Conservation (phyloP, 345 rosid species). For the Euphorbia pulcherrima region DNA sequence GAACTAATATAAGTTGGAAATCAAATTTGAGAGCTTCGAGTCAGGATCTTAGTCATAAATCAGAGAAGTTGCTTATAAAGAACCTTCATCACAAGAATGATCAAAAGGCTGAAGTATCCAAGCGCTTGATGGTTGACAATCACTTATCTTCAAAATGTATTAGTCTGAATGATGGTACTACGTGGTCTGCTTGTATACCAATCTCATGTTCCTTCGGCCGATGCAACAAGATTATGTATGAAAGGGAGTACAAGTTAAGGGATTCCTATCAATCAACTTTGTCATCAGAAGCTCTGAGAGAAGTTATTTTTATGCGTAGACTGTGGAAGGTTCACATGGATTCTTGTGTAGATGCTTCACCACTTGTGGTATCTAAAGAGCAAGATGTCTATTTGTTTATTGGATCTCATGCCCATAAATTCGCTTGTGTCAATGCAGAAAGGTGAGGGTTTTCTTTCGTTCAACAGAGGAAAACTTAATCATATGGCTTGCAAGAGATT, state of each 20-base stretch:
- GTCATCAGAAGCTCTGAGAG: slow-evolving; percentile 39
- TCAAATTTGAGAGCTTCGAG: slow-evolving; percentile 30
- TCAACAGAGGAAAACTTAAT: neutral
- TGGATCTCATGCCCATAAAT: slow-evolving; percentile 84
- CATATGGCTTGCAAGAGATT: neutral
- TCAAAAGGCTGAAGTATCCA: slow-evolving; percentile 27
- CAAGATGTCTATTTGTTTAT: slow-evolving; percentile 62
- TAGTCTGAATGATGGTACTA: slow-evolving; percentile 21
- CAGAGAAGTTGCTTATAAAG: slow-evolving; percentile 23
- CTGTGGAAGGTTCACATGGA: slow-evolving; percentile 85
- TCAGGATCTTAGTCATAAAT: slow-evolving; percentile 21
- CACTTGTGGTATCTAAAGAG: slow-evolving; percentile 56
- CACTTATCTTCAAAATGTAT: slow-evolving; percentile 17
- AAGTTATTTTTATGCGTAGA: slow-evolving; percentile 41
- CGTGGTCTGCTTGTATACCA: slow-evolving; percentile 39
- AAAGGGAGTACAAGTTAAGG: slow-evolving; percentile 20
- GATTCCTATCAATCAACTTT: slow-evolving; percentile 29
- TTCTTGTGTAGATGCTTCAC: slow-evolving; percentile 95
- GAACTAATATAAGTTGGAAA: slow-evolving; percentile 22
- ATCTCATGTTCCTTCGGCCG: slow-evolving; percentile 60
- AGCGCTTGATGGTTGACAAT: slow-evolving; percentile 47
- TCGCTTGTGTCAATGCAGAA: slow-evolving; percentile 60
- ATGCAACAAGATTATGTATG: slow-evolving; percentile 65
- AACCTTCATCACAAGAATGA: slow-evolving; percentile 22
- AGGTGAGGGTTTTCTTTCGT: slow-evolving; percentile 41